Evolutionary conservation across 1,284 basidiomycete species (phyloP), one percentile per base, ranked within the genome.

Genomic region (Agroathelia rolfsii): DNA sequence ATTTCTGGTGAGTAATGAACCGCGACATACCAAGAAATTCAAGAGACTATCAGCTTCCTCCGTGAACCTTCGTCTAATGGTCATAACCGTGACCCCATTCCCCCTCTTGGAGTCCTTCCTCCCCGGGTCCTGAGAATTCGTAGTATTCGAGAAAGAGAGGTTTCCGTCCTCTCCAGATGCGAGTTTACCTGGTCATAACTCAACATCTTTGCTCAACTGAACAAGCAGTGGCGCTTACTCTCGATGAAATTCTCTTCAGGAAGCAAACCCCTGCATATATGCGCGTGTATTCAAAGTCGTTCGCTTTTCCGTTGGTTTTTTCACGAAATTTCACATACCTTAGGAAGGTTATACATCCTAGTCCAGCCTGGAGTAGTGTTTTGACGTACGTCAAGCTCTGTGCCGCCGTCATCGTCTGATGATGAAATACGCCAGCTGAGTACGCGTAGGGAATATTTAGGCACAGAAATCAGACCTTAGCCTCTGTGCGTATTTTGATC

Each of bases 201-300:
- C 23, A 60, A 40, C 40, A 51, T 40, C 28, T 52, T 35, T 41
- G 40, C 13, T 50, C 45, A 41, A 14, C 52, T 41, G 34, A 52
- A 49, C 45, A 59, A 45, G 13, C 55, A 53, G 43, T 50, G 13
- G 29, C 30, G 34, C 61, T 41, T 40, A 79, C 81, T 76, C 51
- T 78, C 71, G n/a, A 66, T 66, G 47, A 87, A 88, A 44, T 86
- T 85, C 30, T 86, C 81, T 20, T 78, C 73, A 4, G 83, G 81
- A 14, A 88, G 62, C 3, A 88, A 53, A 42, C 79, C 76, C 39
- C 79, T 82, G 44, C 7, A 8, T 6, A n/a, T 30, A 20, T 30
- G 35, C 20, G 24, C 26, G 26, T 35, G 20, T 6, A 36, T 27
- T 14, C 32, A 26, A 28, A 17, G 20, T n/a, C n/a, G n/a, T n/a